Evolutionary conservation across 2,329 filamentous ascomycete species (phyloP).

Genomic region (Zymoseptoria ardabiliae): DNA sequence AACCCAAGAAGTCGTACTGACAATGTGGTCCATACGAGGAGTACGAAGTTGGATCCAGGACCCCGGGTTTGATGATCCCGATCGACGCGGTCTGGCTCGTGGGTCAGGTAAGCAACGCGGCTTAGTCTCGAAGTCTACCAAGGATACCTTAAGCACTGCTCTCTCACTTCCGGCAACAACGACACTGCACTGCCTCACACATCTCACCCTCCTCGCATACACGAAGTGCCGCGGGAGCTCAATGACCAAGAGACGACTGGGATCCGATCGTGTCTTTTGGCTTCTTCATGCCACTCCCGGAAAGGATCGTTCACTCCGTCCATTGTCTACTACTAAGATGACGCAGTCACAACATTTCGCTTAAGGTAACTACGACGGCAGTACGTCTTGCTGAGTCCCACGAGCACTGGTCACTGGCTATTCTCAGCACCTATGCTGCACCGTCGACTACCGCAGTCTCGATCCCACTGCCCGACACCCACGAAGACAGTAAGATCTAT

Average conservation of each 20-base stretch:
- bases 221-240: neutral
- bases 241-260: neutral
- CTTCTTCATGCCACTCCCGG: neutral
- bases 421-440: neutral
- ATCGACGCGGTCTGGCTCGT: neutral
- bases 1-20: no score
- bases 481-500: neutral
- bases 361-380: neutral
- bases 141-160: no score
- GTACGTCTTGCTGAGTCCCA: neutral
- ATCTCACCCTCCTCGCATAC: neutral
- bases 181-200: neutral
- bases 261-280: neutral
- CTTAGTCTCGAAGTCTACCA: neutral
- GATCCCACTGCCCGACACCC: neutral
- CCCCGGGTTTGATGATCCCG: no score
- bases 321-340: neutral
- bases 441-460: neutral
- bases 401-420: neutral
- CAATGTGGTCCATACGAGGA: no score
- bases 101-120: neutral
- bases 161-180: neutral
- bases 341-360: neutral
- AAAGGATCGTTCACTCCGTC: neutral
- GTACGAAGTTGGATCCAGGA: no score